Conservation (phyloP, 257 asterid species). For the Nicotiana obtusifolia region DNA sequence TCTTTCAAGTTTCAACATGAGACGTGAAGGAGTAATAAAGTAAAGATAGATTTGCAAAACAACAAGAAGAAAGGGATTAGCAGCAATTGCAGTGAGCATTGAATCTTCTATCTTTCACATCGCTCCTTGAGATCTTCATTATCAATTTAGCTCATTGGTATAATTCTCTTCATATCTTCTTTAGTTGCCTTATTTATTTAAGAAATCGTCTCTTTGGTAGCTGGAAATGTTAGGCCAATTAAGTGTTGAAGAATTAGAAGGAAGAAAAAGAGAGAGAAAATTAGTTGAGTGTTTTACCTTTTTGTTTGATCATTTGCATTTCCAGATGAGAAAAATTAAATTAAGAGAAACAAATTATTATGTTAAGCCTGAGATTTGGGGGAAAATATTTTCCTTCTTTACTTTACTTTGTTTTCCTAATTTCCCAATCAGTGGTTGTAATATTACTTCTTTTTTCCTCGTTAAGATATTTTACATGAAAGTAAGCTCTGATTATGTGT, state of each 20-base stretch:
- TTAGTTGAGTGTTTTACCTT: no score
- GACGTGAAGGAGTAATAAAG: not conserved
- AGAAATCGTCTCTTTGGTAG: conserved; percentile 15
- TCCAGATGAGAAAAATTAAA: not conserved
- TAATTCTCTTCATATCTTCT: conserved; percentile 11
- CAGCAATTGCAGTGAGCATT: no score
- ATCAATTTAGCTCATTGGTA: not conserved
- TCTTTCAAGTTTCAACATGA: not conserved
- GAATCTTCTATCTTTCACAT: no score
- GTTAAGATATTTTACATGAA: not conserved
- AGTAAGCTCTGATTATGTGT: not conserved
- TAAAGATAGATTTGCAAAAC: no score
- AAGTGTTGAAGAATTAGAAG: not conserved
- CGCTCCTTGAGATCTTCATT: not conserved
- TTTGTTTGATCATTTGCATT: not conserved
- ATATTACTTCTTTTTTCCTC: not conserved
- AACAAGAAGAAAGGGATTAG: no score
- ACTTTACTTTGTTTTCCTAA: not conserved
- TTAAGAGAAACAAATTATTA: no score
- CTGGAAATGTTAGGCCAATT: conserved; percentile 9
- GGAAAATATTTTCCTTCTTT: not conserved
- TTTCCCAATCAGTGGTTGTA: not conserved
- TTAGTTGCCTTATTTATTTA: not conserved
- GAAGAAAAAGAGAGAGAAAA: not conserved
- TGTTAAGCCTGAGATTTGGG: not conserved